A percentile compares a stretch with the other conserved stretches of the same genome.
phyloP scores from a whole-genome alignment of 441 rosid genomes.

The Euphorbia corollata region DNA sequence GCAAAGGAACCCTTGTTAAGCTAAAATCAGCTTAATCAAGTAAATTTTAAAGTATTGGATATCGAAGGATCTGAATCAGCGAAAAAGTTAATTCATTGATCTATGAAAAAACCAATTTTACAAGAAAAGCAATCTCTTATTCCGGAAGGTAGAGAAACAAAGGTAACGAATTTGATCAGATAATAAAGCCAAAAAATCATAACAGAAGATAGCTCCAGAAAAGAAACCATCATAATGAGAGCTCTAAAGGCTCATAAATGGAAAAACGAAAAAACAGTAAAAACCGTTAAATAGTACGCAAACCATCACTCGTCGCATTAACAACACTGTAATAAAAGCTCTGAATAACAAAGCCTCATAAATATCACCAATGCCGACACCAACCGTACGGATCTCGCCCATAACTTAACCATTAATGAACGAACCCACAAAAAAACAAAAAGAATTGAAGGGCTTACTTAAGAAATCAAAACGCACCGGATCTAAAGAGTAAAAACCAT shows the following conservation, averaged over 20 bases:
- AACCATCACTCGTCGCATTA: constrained; percentile 20
- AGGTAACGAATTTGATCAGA: background rate
- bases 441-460: background rate
- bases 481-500: background rate
- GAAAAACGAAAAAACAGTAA: constrained; percentile 4
- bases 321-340: constrained; percentile 11
- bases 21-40: background rate
- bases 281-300: constrained; percentile 25
- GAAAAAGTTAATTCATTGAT: background rate
- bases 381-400: constrained; percentile 35
- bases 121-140: background rate
- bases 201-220: background rate
- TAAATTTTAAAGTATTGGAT: background rate
- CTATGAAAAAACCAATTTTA: background rate
- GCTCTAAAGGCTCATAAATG: constrained; percentile 11
- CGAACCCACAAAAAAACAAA: background rate
- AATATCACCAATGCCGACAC: constrained; percentile 38
- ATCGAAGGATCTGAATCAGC: constrained; percentile 21
- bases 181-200: background rate
- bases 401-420: constrained; percentile 9
- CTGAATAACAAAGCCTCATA: constrained; percentile 24
- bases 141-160: background rate
- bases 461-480: constrained; percentile 12
- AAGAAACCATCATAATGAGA: constrained; percentile 6
- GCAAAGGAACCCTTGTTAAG: background rate